Evolutionary conservation across 495 filamentous ascomycete genomes (phyloP).

Genomic region (Tuber aestivum): DNA sequence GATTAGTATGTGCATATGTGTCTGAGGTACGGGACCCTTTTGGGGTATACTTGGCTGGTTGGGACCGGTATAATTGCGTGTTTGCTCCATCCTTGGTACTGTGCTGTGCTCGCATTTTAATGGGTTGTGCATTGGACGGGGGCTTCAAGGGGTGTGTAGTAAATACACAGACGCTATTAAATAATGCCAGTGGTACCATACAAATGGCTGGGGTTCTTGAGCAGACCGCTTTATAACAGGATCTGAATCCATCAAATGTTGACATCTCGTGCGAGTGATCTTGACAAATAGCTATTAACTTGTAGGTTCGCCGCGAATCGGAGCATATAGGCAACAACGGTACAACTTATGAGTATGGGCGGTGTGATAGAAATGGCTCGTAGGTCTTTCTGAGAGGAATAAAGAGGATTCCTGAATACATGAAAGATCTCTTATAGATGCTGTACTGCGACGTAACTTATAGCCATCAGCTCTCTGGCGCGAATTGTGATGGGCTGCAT

Average conservation of each 20-base stretch:
- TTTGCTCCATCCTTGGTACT: background rate
- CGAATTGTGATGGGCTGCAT: background rate
- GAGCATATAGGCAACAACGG: too few species aligned
- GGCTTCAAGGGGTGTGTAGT: background rate
- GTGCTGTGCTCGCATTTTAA: background rate
- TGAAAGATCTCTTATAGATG: background rate
- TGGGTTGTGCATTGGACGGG: background rate
- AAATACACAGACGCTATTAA: background rate
- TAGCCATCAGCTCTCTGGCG: background rate
- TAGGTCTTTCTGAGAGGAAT: background rate
- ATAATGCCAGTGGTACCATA: background rate
- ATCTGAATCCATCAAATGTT: background rate
- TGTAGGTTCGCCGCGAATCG: background rate
- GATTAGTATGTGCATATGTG: background rate
- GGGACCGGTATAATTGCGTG: background rate
- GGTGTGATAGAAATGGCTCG: background rate
- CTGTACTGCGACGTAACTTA: background rate
- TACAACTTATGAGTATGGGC: background rate
- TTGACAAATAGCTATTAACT: background rate
- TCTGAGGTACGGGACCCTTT: background rate
- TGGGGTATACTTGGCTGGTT: background rate
- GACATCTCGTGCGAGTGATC: background rate
- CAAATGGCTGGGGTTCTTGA: background rate
- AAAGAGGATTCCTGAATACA: background rate
- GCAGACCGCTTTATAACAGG: background rate